Evolutionary conservation across 2,329 filamentous ascomycete genomes (phyloP), one percentile per base, ranked within the genome.

Genomic region (Colletotrichum lindemuthianum): DNA sequence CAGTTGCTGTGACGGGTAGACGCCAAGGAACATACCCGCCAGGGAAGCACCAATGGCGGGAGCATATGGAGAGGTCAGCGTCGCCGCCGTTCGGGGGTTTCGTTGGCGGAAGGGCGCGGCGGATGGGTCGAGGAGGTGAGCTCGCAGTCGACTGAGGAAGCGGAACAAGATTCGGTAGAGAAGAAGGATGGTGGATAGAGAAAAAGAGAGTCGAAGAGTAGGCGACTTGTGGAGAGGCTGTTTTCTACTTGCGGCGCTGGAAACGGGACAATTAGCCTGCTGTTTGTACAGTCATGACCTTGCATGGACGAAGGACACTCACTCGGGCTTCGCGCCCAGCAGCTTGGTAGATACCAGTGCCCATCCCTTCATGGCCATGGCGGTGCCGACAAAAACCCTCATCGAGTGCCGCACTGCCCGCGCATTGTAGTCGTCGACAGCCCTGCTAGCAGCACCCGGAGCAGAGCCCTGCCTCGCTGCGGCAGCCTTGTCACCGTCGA

Each of bases 11-110:
- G 86, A 70, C 73, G 95, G 83, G 68, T 88, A 92, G 9, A 97
- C 85, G 8, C 92, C 92, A 15, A 98, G 82, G 53, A 92, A 90
- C 53, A 97, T 85, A 3, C 95, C 95, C 1, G 95, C 93, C 51
- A 97, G 77, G 71, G 92, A 93, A 6, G 95, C 94, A 10, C 95
- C 96, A n/a, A 97, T 84, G 2, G 94, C 93, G 1, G 95, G 95
- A 1, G 95, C 92, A 74, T 93, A 91, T 9, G 86, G 85, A 2
- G 93, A 97, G 0, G 93, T 97, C 61, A 99, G 82, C 0, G 91
- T 87, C 16, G 82, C 83, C 0, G 92, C 86, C 11, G 93, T 87
- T 15, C 87, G 86, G 1, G 94, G 94, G 72, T 98, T 97, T 58
- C 95, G 90, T 61, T 85, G 82, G 12, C 93, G 87, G 77, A 98